Conservation (phyloP, 257 asterid species). For the Solanum tacnaense region DNA sequence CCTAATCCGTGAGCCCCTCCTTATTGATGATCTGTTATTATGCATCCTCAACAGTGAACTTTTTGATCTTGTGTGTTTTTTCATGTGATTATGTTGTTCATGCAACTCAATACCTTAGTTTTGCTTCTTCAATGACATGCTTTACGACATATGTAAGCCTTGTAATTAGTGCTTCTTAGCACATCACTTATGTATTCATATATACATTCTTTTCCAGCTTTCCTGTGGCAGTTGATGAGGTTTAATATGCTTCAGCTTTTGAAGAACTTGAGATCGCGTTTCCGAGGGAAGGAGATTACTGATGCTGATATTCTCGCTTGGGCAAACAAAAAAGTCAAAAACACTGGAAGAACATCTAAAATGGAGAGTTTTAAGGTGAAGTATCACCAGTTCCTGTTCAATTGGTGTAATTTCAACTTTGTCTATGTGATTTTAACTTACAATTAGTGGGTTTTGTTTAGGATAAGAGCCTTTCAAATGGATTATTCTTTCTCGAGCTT, state of each 20-base stretch:
- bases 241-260: constrained; percentile 91
- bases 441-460: constrained; percentile 14
- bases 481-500: constrained; percentile 87
- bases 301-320: constrained; percentile 83
- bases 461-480: constrained; percentile 89
- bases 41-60: neutral
- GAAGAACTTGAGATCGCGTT: constrained; percentile 81
- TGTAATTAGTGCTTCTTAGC: neutral
- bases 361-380: constrained; percentile 90
- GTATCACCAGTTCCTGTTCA: neutral
- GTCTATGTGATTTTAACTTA: neutral
- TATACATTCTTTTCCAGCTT: constrained; percentile 49
- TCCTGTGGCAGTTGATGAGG: constrained; percentile 98
- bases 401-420: neutral
- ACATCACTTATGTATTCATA: neutral
- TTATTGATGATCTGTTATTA: neutral
- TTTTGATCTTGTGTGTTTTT: neutral
- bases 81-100: neutral
- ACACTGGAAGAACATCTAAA: constrained; percentile 55
- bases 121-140: neutral
- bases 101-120: neutral
- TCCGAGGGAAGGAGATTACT: constrained; percentile 78
- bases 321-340: constrained; percentile 89
- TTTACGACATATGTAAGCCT: neutral
- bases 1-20: neutral